These are phyloP conservation scores for Bathelium albidoporum DNA, from an alignment of 495 filamentous ascomycete genomes.

Conservation along the genomic window DNA sequence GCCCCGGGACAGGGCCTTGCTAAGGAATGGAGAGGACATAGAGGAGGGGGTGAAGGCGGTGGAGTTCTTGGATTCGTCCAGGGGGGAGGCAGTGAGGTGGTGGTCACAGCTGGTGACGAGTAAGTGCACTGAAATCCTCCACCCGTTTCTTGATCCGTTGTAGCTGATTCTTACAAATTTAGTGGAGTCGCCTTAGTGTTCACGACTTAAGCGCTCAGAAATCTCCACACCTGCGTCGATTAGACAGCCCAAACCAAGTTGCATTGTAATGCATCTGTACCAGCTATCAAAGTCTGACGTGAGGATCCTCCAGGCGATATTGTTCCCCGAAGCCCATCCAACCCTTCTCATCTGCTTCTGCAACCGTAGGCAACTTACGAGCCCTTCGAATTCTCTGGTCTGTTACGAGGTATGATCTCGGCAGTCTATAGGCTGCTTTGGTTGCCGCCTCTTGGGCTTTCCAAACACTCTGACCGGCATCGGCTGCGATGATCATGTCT, in stretches of 20 bases:
- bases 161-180: neutral
- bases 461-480: slow-evolving; percentile 18
- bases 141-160: neutral
- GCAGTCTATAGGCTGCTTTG: slow-evolving; percentile 18
- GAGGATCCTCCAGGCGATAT: neutral
- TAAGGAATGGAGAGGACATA: slow-evolving; percentile 25
- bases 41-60: slow-evolving; percentile 25
- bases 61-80: slow-evolving; percentile 25
- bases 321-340: slow-evolving; percentile 1
- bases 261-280: neutral
- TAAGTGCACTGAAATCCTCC: slow-evolving; percentile 1
- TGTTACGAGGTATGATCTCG: slow-evolving; percentile 26
- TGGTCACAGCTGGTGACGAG: slow-evolving; percentile 27
- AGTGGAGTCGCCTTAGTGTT: slow-evolving; percentile 21
- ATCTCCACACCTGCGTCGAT: neutral
- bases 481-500: slow-evolving; percentile 45
- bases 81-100: slow-evolving; percentile 15
- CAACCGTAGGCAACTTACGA: neutral
- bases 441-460: slow-evolving; percentile 1
- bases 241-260: neutral
- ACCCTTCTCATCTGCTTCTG: slow-evolving; percentile 1
- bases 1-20: slow-evolving; percentile 32
- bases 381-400: slow-evolving; percentile 26
- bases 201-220: neutral
- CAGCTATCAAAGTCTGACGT: neutral